phyloP scores from a whole-genome alignment of 495 filamentous ascomycete genomes.

The Chaetomium fimeti region DNA sequence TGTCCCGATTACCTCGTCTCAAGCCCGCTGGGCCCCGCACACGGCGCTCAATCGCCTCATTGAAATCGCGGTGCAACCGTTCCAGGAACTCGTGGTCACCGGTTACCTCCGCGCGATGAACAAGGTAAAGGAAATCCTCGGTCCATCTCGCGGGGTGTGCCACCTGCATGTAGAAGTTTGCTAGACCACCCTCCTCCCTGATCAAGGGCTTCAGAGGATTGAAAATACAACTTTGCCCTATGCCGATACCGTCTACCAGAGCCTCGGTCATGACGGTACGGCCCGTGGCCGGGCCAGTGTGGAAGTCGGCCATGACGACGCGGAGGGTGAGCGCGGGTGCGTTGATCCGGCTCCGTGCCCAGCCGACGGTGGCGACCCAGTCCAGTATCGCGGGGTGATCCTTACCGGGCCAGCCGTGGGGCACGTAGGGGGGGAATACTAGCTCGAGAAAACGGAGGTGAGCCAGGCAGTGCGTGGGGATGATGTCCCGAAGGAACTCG shows the following conservation, averaged over 20 bases:
- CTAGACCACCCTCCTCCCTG: background rate
- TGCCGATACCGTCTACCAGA: background rate
- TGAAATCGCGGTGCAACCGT: background rate
- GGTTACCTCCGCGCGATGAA: background rate
- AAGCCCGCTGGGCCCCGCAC: background rate
- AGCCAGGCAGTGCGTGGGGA: conserved; percentile 8
- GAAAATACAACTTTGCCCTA: background rate
- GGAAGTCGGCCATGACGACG: background rate
- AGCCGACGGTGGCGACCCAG: background rate
- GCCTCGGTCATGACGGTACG: background rate
- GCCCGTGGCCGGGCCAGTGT: background rate
- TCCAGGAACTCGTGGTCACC: background rate
- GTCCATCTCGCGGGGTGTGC: conserved; percentile 1
- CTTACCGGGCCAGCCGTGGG: background rate
- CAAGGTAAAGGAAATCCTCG: background rate
- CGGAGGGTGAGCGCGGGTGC: conserved; percentile 7
- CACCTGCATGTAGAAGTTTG: background rate
- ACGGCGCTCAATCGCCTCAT: background rate
- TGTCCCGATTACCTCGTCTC: background rate
- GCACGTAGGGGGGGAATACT: background rate
- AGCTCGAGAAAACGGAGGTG: conserved; percentile 2
- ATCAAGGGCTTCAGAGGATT: background rate
- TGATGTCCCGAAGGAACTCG: conserved; percentile 2
- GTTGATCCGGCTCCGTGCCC: background rate
- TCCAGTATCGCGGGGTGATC: background rate